phyloP scores from a whole-genome alignment of 148 eudicot genomes.

The Polygonum maritimum region DNA sequence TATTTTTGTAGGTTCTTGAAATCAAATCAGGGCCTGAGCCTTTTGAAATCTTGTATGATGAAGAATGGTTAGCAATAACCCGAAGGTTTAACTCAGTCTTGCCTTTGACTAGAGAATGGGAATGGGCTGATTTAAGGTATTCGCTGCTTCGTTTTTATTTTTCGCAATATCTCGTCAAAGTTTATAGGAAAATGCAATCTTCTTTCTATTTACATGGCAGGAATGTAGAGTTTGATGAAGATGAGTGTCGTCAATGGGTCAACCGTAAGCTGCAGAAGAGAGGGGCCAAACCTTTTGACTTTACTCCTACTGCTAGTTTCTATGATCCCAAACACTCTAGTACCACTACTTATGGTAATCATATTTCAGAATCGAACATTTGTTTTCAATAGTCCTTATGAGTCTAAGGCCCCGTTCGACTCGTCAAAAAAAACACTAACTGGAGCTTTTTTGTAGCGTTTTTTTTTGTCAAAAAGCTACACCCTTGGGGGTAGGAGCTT shows the following conservation, averaged over 20 bases:
- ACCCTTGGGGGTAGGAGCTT: too few relatives aligned
- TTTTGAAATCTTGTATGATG: constrained; percentile 72
- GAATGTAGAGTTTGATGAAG: constrained; percentile 33
- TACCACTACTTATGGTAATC: constrained; percentile 39
- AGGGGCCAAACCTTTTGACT: constrained; percentile 10
- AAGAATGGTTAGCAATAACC: constrained; percentile 97
- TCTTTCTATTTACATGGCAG: constrained; percentile 24
- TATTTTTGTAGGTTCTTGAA: constrained; percentile 49
- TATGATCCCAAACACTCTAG: constrained; percentile 36
- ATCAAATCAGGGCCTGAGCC: constrained; percentile 80
- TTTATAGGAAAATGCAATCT: background rate
- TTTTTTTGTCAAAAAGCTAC: too few relatives aligned
- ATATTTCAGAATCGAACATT: background rate
- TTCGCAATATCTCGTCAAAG: background rate
- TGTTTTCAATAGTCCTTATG: background rate
- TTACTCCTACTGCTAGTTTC: constrained; percentile 9
- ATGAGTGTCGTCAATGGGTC: constrained; percentile 36
- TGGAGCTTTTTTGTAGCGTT: background rate
- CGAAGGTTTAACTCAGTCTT: constrained; percentile 45
- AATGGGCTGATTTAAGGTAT: constrained; percentile 52
- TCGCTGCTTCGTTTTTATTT: constrained; percentile 4
- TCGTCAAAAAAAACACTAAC: background rate
- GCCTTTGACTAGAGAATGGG: constrained; percentile 34
- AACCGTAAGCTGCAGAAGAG: constrained; percentile 11
- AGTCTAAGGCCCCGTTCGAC: background rate